A percentile compares a stretch with the other conserved stretches of the same genome.
Conservation (phyloP, 441 rosid genomes). For the Dalechampia spathulata region DNA sequence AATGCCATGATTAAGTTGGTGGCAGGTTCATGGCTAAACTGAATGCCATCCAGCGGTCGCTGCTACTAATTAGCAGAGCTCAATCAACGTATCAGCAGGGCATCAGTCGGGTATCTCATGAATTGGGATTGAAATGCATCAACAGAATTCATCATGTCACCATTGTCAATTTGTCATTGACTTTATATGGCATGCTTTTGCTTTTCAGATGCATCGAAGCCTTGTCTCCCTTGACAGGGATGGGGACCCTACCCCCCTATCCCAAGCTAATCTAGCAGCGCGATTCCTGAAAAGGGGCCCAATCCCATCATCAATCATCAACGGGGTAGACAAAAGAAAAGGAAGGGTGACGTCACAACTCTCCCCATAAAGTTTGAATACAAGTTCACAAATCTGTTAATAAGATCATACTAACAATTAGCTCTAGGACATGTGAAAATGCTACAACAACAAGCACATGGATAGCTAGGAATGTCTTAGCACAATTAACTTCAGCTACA, state of each 20-base stretch:
- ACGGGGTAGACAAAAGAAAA: no score
- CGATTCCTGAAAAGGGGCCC: slow-evolving; percentile 17
- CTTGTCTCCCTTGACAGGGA: slow-evolving; percentile 1
- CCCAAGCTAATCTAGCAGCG: no score
- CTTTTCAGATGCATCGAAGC: slow-evolving; percentile 8
- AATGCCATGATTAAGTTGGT: background rate
- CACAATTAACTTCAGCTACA: no score
- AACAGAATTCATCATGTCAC: no score
- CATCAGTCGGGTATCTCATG: no score
- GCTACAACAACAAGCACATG: no score
- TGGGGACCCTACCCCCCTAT: background rate
- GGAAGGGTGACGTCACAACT: background rate
- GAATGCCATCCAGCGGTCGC: no score
- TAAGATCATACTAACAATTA: no score
- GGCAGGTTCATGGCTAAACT: background rate
- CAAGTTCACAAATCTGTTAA: no score
- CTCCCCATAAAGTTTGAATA: background rate
- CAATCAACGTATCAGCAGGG: no score
- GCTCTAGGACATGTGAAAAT: no score
- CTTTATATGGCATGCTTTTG: slow-evolving; percentile 5
- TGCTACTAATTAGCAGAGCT: background rate
- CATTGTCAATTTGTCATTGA: slow-evolving; percentile 5
- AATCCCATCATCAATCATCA: slow-evolving; percentile 16
- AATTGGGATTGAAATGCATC: no score
- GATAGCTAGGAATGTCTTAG: background rate